Conservation (phyloP, 805 yeast genomes). For the Lipomyces kockii region DNA sequence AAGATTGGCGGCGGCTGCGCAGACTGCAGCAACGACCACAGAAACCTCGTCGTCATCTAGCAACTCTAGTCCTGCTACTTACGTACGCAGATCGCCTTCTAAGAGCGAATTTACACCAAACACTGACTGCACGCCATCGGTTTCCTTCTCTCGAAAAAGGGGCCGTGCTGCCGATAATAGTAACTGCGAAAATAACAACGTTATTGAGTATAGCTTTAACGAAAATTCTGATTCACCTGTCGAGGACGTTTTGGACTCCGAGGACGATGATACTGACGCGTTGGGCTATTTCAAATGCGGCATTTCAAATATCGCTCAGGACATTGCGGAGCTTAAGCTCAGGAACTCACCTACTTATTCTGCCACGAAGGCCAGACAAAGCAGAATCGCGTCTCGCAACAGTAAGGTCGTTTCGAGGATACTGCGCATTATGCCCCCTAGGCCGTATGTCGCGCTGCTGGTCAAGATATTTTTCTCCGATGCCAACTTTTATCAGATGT, state of each 20-base stretch:
- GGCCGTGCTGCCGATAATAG: neutral
- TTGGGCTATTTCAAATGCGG: constrained; percentile 33
- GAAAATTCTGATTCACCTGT: constrained; percentile 2
- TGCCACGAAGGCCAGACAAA: constrained; percentile 19
- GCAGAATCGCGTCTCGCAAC: constrained; percentile 19
- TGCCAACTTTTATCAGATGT: constrained; percentile 30
- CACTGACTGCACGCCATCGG: neutral
- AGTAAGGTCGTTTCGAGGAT: constrained; percentile 24
- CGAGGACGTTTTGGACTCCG: constrained; percentile 21
- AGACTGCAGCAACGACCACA: neutral
- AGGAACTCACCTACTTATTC: constrained; percentile 24
- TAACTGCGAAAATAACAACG: neutral
- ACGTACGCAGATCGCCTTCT: neutral
- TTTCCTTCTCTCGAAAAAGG: neutral
- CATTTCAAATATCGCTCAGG: constrained; percentile 33
- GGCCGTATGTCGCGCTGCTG: constrained; percentile 33
- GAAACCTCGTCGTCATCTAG: neutral
- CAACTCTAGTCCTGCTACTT: neutral
- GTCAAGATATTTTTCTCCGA: constrained; percentile 27
- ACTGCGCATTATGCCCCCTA: constrained; percentile 34
- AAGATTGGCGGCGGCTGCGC: neutral
- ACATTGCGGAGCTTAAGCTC: constrained; percentile 34
- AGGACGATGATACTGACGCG: constrained; percentile 24
- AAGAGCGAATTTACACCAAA: neutral
- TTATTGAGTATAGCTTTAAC: neutral